phyloP scores from a whole-genome alignment of 1,139 yeast genomes.

The Hyphopichia khmerensis region DNA sequence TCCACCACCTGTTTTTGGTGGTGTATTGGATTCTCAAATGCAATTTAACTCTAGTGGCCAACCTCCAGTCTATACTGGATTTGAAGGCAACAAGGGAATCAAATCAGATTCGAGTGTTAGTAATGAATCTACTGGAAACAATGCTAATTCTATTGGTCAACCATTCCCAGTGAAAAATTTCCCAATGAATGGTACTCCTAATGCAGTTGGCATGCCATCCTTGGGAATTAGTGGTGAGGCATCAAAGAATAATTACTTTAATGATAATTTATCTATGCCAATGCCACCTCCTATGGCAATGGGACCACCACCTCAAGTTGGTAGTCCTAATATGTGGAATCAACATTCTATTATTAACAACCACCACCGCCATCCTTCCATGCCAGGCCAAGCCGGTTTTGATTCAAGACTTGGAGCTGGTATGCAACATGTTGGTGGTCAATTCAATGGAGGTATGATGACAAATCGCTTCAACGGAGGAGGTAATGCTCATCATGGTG shows the following conservation, averaged over 20 bases:
- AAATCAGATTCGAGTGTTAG: neutral
- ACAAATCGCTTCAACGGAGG: slow-evolving; percentile 10
- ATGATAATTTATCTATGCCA: slow-evolving; percentile 7
- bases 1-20: slow-evolving; percentile 25
- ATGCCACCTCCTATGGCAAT: slow-evolving; percentile 6
- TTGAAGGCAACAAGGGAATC: neutral
- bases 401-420: neutral
- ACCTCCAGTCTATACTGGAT: neutral
- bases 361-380: neutral
- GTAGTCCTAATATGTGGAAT: slow-evolving; percentile 12
- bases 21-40: slow-evolving; percentile 19
- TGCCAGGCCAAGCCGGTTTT: neutral
- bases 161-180: slow-evolving; percentile 1
- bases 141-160: neutral
- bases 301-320: slow-evolving; percentile 6
- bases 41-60: slow-evolving; percentile 5
- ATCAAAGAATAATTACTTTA: slow-evolving; percentile 5
- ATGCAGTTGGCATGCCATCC: slow-evolving; percentile 4
- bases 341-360: slow-evolving; percentile 7
- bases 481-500: slow-evolving; percentile 7
- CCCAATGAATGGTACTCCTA: slow-evolving; percentile 6
- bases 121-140: neutral
- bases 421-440: slow-evolving; percentile 1
- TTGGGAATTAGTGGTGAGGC: slow-evolving; percentile 4
- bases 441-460: slow-evolving; percentile 10